These are phyloP conservation scores for Mucor circinelloides DNA, from an alignment of 371 early-diverging fungal genomes.

Conservation along the genomic window DNA sequence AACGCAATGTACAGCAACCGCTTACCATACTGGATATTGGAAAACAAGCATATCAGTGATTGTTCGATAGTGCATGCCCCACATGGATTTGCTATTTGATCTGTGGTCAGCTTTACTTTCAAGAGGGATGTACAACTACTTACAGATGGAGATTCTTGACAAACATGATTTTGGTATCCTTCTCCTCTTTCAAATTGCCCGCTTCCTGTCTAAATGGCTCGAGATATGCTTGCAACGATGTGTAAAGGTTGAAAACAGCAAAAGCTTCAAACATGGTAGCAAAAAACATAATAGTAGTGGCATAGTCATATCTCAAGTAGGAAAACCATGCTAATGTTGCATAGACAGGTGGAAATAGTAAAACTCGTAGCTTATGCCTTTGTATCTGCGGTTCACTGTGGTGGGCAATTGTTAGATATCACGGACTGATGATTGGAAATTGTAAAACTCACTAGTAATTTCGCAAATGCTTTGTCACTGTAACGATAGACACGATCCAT, in stretches of 20 bases:
- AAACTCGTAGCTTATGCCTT: constrained; percentile 49
- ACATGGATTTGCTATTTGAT: constrained; percentile 42
- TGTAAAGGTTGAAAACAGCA: constrained; percentile 51
- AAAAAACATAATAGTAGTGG: constrained; percentile 53
- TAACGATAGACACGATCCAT: constrained; percentile 36
- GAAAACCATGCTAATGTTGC: constrained; percentile 48
- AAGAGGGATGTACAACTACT: constrained; percentile 7
- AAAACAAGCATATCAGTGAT: constrained; percentile 46
- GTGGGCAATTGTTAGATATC: not conserved
- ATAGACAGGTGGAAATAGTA: constrained; percentile 49
- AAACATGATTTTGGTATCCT: constrained; percentile 40
- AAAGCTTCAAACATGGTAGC: constrained; percentile 53
- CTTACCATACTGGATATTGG: constrained; percentile 54
- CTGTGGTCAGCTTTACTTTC: not conserved
- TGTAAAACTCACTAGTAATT: constrained; percentile 40
- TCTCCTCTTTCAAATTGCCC: constrained; percentile 30
- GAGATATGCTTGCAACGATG: constrained; percentile 48
- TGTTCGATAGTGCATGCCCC: constrained; percentile 50
- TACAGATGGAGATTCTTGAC: constrained; percentile 40
- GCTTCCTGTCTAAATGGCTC: constrained; percentile 42
- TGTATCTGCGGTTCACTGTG: constrained; percentile 43
- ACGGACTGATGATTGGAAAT: not conserved
- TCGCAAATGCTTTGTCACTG: constrained; percentile 33
- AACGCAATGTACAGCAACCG: not conserved
- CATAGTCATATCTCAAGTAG: constrained; percentile 46